phyloP scores from a whole-genome alignment of 495 filamentous ascomycete species.

The Lasiosphaeria miniovina region DNA sequence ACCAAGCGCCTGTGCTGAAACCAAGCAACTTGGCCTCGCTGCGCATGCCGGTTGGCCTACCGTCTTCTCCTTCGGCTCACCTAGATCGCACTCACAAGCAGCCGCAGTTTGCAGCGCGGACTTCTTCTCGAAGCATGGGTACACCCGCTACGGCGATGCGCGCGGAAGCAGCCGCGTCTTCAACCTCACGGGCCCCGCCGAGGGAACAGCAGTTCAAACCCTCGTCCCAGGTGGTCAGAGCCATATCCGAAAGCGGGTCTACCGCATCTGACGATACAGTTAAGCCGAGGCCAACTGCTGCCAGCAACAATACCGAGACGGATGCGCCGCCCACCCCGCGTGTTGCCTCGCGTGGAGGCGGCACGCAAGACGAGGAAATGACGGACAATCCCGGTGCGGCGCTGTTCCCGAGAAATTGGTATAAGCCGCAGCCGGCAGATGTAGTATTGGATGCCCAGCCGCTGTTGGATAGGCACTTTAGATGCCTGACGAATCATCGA shows the following conservation, averaged over 20 bases:
- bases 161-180: conserved; percentile 14
- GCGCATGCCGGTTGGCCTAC: conserved; percentile 20
- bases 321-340: neutral
- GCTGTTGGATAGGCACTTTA: conserved; percentile 21
- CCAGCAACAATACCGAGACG: conserved; percentile 3
- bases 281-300: conserved; percentile 2
- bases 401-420: conserved; percentile 30
- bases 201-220: neutral
- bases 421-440: conserved; percentile 20
- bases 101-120: conserved; percentile 11
- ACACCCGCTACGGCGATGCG: conserved; percentile 5
- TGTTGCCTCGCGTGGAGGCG: conserved; percentile 2
- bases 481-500: conserved; percentile 27
- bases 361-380: conserved; percentile 13
- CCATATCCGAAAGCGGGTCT: conserved; percentile 23
- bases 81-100: conserved; percentile 10
- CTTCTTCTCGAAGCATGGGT: conserved; percentile 8
- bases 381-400: conserved; percentile 31
- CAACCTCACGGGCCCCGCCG: conserved; percentile 1
- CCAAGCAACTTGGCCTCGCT: conserved; percentile 11
- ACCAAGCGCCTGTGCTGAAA: conserved; percentile 11
- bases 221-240: conserved; percentile 2
- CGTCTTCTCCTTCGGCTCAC: conserved; percentile 20
- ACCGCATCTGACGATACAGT: conserved; percentile 20
- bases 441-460: conserved; percentile 26